Evolutionary conservation across 2,329 filamentous ascomycete species (phyloP), one percentile per base, ranked within the genome.

Genomic region (Nannizzia gypsea): DNA sequence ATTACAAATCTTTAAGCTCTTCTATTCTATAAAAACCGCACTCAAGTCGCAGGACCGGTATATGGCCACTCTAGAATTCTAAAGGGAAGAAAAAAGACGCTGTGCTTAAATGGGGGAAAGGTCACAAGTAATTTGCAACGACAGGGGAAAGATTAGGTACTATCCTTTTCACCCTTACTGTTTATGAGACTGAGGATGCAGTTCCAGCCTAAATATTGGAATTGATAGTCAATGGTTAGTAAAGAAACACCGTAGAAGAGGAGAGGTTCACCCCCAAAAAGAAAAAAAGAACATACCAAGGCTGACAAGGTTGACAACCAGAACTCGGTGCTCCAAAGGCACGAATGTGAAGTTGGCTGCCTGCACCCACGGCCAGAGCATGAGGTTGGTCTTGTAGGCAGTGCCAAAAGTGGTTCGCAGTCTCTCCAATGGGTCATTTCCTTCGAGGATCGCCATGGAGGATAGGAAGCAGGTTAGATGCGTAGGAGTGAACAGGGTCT

Each of bases 341-440:
- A 96, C 82, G 64, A 93, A 81, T 68, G 87, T 87, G 77, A 96
- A 96, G 78, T 96, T 96, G 69, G 86, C 80, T 59, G 86, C 78
- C 77, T 96, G 91, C 60, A 95, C 89, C 66, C 77, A 78, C 2
- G 91, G 91, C 91, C 91, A 96, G 60, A 96, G 74, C 77, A 89
- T 82, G 80, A 89, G 90, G 77, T 96, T 96, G 71, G 89, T 86
- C 72, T 81, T 81, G 68, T 96, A 81, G 34, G 88, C 88, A 11
- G 82, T 79, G 65, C 75, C 73, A 76, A 90, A 96, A 62, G 82
- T 87, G 68, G 81, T 83, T 62, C 82, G 75, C 59, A 93, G 78
- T 76, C 92, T 91, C 68, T 90, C 82, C 67, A 77, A 73, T 0
- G 83, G 82, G 65, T 80, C 77, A 6, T 69, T 74, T 15, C 89